These are phyloP conservation scores for Secale cereale DNA, from an alignment of 176 grass and related monocot species.

Conservation along the genomic window DNA sequence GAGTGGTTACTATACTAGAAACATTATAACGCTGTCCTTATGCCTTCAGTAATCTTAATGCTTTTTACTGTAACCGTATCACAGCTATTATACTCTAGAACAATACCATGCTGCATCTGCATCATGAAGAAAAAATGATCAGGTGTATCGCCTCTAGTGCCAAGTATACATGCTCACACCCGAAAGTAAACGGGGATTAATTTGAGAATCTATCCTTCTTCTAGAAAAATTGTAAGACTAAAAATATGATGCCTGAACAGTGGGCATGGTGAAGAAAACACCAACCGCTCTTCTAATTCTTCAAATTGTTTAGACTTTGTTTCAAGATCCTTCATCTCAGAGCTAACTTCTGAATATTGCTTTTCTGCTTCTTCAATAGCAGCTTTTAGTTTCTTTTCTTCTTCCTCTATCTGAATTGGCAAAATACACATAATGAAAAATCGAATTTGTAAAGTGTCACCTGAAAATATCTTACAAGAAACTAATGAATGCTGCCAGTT, in stretches of 20 bases:
- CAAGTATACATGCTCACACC: background rate
- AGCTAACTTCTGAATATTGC: conserved; percentile 63
- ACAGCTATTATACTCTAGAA: background rate
- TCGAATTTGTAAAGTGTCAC: conserved; percentile 3
- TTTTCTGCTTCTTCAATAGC: conserved; percentile 94
- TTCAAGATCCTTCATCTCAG: conserved; percentile 77
- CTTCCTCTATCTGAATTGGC: conserved; percentile 66
- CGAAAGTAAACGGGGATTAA: background rate
- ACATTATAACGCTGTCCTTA: background rate
- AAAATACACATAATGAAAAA: conserved; percentile 9
- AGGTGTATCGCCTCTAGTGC: background rate
- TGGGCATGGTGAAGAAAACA: conserved; percentile 2
- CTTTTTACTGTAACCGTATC: background rate
- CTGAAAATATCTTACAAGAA: background rate
- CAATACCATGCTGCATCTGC: background rate
- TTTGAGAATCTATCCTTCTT: background rate
- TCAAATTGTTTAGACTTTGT: conserved; percentile 85
- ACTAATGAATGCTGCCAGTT: background rate
- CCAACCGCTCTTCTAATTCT: conserved; percentile 85
- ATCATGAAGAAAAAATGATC: background rate
- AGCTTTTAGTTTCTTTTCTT: conserved; percentile 71
- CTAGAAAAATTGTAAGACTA: background rate
- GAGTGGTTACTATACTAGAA: background rate
- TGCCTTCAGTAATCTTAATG: background rate
- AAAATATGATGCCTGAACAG: background rate